These are phyloP conservation scores for Rhinocladiella mackenziei DNA, from an alignment of 2,329 filamentous ascomycete species.

Conservation along the genomic window DNA sequence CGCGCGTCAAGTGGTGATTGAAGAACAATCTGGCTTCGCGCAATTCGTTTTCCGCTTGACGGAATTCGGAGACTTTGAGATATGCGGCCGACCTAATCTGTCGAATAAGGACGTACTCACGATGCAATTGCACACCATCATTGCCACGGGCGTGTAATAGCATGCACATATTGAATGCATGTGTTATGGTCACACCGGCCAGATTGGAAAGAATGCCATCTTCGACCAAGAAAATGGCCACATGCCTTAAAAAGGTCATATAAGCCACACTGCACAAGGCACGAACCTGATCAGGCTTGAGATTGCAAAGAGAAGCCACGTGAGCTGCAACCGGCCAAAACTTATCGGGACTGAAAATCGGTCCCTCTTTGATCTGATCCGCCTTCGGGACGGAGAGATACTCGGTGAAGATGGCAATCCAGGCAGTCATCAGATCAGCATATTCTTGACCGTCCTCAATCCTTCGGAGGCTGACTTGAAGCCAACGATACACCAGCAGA, in stretches of 20 bases:
- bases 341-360: slow-evolving; percentile 6
- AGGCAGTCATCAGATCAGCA: slow-evolving; percentile 3
- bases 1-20: not conserved
- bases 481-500: slow-evolving; percentile 6
- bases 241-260: slow-evolving; percentile 9
- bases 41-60: slow-evolving; percentile 3
- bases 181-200: slow-evolving; percentile 1
- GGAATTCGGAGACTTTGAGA: slow-evolving; percentile 6
- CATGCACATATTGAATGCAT: slow-evolving; percentile 12
- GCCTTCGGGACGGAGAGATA: slow-evolving; percentile 4
- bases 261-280: slow-evolving; percentile 5
- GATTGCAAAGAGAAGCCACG: slow-evolving; percentile 4
- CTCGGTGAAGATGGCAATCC: slow-evolving; percentile 3
- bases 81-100: slow-evolving; percentile 3
- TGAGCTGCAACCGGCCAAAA: slow-evolving; percentile 12
- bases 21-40: slow-evolving; percentile 5
- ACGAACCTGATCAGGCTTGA: not conserved
- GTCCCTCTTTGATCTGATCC: not conserved
- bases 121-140: slow-evolving; percentile 1
- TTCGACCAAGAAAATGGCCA: slow-evolving; percentile 2
- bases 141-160: not conserved
- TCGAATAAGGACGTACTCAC: slow-evolving; percentile 9
- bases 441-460: slow-evolving; percentile 8
- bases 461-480: slow-evolving; percentile 7
- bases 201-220: slow-evolving; percentile 5